Evolutionary conservation across 371 early-diverging fungal genomes (phyloP), one percentile per base, ranked within the genome.

Genomic region (Mucor ambiguus): DNA sequence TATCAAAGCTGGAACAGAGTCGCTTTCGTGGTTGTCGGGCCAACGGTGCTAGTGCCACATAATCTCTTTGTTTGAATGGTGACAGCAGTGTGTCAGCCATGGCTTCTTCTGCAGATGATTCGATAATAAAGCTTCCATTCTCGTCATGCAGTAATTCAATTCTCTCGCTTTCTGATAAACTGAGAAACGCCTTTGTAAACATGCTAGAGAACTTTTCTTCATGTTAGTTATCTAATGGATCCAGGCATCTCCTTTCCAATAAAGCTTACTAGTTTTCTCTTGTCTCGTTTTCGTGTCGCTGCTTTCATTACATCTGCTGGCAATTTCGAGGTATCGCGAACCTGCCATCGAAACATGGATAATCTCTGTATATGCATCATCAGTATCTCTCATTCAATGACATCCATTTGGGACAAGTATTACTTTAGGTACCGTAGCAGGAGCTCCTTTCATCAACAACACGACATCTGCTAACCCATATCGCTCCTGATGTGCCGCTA

Each of bases 281-380:
- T 46, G 4, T 74, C 61, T 67, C 78, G 58, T 61, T 75, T 63
- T 8, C 61, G 46, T 20, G 63, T 22, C 4, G 80, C 65, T 18
- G 46, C 43, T 12, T 59, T 32, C 54, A 67, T 65, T 7, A 80
- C 38, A 54, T 79, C 72, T 6, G 2, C 6, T 29, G 82, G 82
- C 41, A 76, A 78, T 11, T 46, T 73, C 1, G 79, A 69, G 6
- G 80, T 68, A 69, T 85, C 82, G 58, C 78, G 70, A 12, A 77
- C 84, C 67, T 90, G 87, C 89, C 89, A 88, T 32, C 90, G 74
- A 58, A 70, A 84, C 14, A 88, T 64, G 12, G 79, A 72, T 20
- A 87, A 67, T 69, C 78, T 68, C 82, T 82, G 66, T 28, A 14
- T 0, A 24, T 14, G 16, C 24, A 16, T 16, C 4, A 16, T 52